Evolutionary conservation across 805 yeast species (phyloP).

Genomic region (Tetrapisispora pingtungensis): DNA sequence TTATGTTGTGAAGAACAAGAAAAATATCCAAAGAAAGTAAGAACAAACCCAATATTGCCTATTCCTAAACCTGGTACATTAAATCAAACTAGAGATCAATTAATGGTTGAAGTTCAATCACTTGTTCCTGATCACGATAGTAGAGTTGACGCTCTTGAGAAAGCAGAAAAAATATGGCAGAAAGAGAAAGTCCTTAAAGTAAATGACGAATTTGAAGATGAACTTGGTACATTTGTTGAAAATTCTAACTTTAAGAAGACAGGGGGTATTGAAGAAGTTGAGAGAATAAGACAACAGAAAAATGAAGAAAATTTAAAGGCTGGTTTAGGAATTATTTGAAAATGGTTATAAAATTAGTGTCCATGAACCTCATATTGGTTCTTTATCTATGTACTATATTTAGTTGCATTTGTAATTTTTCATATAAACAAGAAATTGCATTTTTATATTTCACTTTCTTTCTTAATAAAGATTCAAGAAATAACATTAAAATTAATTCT

Average conservation of each 20-base stretch:
- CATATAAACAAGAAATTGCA: conserved; percentile 3
- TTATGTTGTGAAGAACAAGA: conserved; percentile 71
- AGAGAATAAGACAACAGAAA: conserved; percentile 52
- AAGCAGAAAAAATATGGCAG: conserved; percentile 73
- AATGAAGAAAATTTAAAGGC: conserved; percentile 63
- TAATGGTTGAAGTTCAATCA: conserved; percentile 68
- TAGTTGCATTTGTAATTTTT: background rate
- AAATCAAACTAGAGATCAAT: conserved; percentile 59
- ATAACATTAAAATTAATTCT: background rate
- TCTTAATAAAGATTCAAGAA: background rate
- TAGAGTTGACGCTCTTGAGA: conserved; percentile 78
- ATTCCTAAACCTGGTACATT: conserved; percentile 56
- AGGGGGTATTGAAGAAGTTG: conserved; percentile 86
- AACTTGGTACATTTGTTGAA: conserved; percentile 74
- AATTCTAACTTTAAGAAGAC: conserved; percentile 65
- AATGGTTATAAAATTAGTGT: background rate
- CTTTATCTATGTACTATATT: background rate
- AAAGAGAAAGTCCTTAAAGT: conserved; percentile 51
- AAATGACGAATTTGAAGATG: conserved; percentile 67
- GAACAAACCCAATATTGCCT: conserved; percentile 30
- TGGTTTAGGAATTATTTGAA: conserved; percentile 26
- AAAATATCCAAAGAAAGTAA: conserved; percentile 42
- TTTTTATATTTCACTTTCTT: conserved; percentile 1
- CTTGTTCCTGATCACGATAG: conserved; percentile 75
- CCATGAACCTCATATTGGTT: background rate